Conservation (phyloP, 306 rosid species). For the Cicer bijugum region DNA sequence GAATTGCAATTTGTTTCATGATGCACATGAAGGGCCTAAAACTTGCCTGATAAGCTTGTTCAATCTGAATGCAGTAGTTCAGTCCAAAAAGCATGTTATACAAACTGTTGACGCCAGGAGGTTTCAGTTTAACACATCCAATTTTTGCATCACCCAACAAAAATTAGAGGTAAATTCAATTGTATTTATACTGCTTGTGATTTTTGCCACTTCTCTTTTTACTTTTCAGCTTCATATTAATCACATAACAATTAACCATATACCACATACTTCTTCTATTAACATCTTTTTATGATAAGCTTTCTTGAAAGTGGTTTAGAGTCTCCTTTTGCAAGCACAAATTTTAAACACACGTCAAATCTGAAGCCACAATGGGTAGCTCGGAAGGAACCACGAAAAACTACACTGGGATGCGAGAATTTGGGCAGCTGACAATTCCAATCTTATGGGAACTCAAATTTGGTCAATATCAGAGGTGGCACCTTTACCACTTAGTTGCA, state of each 20-base stretch:
- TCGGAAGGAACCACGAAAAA: background rate
- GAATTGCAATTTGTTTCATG: constrained; percentile 60
- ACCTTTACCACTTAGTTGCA: constrained; percentile 6
- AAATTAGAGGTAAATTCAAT: constrained; percentile 27
- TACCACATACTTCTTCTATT: constrained; percentile 14
- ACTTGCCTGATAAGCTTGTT: constrained; percentile 39
- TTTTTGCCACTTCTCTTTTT: constrained; percentile 23
- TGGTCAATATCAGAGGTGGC: constrained; percentile 16
- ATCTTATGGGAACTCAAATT: background rate
- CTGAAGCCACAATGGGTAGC: background rate
- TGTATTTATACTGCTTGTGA: constrained; percentile 14
- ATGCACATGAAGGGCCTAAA: constrained; percentile 67
- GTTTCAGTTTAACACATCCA: constrained; percentile 23
- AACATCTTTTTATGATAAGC: constrained; percentile 13
- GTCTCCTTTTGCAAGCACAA: background rate
- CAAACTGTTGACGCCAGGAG: background rate
- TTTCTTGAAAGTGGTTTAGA: constrained; percentile 25
- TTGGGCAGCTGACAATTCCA: background rate
- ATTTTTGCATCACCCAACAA: constrained; percentile 21
- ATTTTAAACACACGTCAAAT: background rate
- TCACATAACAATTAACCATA: background rate
- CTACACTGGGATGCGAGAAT: background rate
- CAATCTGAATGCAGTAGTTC: background rate
- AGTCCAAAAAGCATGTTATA: constrained; percentile 52
- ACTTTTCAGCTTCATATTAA: constrained; percentile 27